phyloP scores from a whole-genome alignment of 805 yeast genomes.

The Candida jianshihensis region DNA sequence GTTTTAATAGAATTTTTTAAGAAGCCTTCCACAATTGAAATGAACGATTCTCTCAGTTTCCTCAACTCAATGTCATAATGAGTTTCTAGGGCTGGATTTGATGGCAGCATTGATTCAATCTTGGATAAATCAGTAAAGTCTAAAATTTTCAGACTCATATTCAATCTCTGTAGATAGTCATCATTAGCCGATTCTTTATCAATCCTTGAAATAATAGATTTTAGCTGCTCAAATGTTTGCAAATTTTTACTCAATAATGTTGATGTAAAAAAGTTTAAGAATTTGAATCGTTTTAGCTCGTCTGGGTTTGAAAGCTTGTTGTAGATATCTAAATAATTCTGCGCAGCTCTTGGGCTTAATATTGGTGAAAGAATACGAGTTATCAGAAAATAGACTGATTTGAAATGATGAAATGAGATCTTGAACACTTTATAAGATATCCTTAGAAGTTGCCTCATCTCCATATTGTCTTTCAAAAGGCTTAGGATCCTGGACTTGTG shows the following conservation, averaged over 20 bases:
- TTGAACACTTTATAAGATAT: conserved; percentile 14
- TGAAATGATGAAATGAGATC: conserved; percentile 12
- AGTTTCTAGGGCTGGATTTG: too few relatives aligned
- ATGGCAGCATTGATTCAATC: too few relatives aligned
- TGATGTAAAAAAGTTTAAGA: conserved; percentile 17
- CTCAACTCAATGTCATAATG: conserved; percentile 18
- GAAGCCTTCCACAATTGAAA: conserved; percentile 12
- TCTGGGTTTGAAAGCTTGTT: conserved; percentile 18
- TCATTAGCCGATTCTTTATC: conserved; percentile 3
- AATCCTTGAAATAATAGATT: conserved; percentile 8
- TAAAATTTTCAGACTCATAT: conserved; percentile 8
- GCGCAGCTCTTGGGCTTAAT: background rate
- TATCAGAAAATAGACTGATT: conserved; percentile 12
- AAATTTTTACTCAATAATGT: conserved; percentile 7
- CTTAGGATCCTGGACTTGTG: conserved; percentile 2
- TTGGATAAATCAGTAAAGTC: background rate
- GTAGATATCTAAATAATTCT: conserved; percentile 17
- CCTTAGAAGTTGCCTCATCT: conserved; percentile 8
- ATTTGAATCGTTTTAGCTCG: conserved; percentile 17
- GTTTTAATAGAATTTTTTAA: conserved; percentile 7
- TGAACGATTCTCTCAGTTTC: conserved; percentile 12
- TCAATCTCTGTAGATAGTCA: conserved; percentile 10
- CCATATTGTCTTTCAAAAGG: conserved; percentile 16
- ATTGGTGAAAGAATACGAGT: conserved; percentile 11
- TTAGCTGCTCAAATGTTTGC: conserved; percentile 1